Evolutionary conservation across 2,329 filamentous ascomycete genomes (phyloP).

Genomic region (Fusarium sp.): DNA sequence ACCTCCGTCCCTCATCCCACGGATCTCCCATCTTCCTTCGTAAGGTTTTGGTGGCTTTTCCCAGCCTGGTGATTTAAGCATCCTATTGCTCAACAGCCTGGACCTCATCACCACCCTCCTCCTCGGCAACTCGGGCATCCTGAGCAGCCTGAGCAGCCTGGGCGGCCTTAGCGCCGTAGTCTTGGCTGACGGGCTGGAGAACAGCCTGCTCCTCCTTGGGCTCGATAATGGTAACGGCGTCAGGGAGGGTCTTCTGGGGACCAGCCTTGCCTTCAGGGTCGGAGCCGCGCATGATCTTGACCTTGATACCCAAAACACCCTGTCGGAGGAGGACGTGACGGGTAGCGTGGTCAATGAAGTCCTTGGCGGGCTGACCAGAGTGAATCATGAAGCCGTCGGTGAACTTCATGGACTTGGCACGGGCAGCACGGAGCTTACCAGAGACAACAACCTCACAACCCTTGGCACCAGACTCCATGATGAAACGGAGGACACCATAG

Average conservation of each 20-base stretch:
- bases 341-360: slow-evolving; percentile 99
- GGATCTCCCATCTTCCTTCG: slow-evolving; percentile 42
- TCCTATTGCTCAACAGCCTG: slow-evolving; percentile 59
- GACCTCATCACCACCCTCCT: slow-evolving; percentile 68
- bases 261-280: slow-evolving; percentile 99
- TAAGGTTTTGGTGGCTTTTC: slow-evolving; percentile 42
- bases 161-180: slow-evolving; percentile 94
- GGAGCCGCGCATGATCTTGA: slow-evolving; percentile 99
- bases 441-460: slow-evolving; percentile 99
- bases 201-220: slow-evolving; percentile 99
- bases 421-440: slow-evolving; percentile 97
- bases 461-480: slow-evolving; percentile 99
- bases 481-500: slow-evolving; percentile 99
- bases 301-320: slow-evolving; percentile 99
- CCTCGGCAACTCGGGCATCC: slow-evolving; percentile 68
- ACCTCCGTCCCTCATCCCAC: slow-evolving; percentile 51
- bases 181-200: slow-evolving; percentile 94
- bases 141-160: slow-evolving; percentile 72
- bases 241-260: slow-evolving; percentile 95
- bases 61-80: slow-evolving; percentile 38
- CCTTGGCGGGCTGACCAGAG: slow-evolving; percentile 99
- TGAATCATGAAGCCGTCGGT: slow-evolving; percentile 99
- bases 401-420: slow-evolving; percentile 99
- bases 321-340: slow-evolving; percentile 99
- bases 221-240: slow-evolving; percentile 99